Evolutionary conservation across 306 rosid genomes (phyloP).

Genomic region (Fragaria vesca): DNA sequence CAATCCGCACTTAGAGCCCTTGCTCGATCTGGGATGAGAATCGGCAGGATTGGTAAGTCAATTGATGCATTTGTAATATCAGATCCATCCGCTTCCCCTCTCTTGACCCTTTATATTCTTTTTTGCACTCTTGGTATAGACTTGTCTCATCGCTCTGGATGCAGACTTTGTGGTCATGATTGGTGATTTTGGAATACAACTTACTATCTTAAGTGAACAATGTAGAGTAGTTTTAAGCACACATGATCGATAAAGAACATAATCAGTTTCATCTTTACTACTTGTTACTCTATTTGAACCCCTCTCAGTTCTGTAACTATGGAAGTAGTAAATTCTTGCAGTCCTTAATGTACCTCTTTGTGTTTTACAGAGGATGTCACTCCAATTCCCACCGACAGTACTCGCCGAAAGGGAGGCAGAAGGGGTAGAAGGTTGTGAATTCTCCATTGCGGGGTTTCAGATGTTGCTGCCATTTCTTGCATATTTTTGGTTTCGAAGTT

Average conservation of each 20-base stretch:
- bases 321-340: background rate
- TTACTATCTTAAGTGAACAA: background rate
- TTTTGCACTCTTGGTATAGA: background rate
- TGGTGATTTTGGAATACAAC: background rate
- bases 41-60: constrained; percentile 51
- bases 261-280: background rate
- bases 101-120: no score
- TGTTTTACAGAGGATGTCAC: constrained; percentile 46
- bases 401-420: constrained; percentile 55
- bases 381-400: constrained; percentile 54
- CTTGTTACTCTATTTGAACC: background rate
- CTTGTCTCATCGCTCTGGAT: background rate
- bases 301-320: background rate
- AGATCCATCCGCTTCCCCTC: background rate
- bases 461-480: constrained; percentile 1
- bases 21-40: constrained; percentile 61
- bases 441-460: background rate
- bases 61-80: background rate
- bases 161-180: background rate
- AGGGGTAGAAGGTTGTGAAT: constrained; percentile 51
- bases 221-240: background rate
- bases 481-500: background rate
- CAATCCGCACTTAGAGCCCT: constrained; percentile 59
- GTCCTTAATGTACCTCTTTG: background rate
- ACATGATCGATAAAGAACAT: no score